These are phyloP conservation scores for Pharnaceum exiguum DNA, from an alignment of 148 eudicot species.

Conservation along the genomic window DNA sequence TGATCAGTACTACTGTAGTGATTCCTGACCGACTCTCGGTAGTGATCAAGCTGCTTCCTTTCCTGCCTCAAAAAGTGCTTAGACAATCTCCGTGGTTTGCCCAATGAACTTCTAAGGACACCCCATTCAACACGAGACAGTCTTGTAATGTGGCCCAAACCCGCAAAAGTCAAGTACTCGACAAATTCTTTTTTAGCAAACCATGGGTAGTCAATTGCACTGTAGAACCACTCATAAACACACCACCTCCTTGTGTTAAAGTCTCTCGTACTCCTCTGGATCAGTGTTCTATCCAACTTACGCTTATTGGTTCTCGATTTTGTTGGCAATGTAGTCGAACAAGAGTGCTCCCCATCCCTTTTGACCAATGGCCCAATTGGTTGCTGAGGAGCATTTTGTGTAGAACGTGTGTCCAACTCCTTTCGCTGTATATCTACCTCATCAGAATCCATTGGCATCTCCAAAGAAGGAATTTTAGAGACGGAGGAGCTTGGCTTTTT, in stretches of 20 bases:
- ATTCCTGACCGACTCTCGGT: slow-evolving; percentile 81
- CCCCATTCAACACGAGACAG: slow-evolving; percentile 50
- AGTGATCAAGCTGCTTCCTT: slow-evolving; percentile 74
- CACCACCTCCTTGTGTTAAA: slow-evolving; percentile 46
- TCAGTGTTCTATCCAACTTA: slow-evolving; percentile 46
- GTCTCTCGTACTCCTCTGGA: slow-evolving; percentile 41
- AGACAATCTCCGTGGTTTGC: slow-evolving; percentile 89
- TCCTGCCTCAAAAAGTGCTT: slow-evolving; percentile 75
- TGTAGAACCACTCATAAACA: slow-evolving; percentile 45
- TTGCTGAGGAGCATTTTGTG: slow-evolving; percentile 47
- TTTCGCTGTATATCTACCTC: slow-evolving; percentile 35
- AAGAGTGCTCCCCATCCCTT: slow-evolving; percentile 56
- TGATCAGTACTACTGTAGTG: slow-evolving; percentile 80
- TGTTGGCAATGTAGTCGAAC: slow-evolving; percentile 53
- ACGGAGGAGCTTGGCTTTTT: slow-evolving; percentile 49
- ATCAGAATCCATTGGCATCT: slow-evolving; percentile 34
- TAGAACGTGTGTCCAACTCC: slow-evolving; percentile 49
- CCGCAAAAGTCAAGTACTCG: slow-evolving; percentile 41
- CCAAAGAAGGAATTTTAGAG: slow-evolving; percentile 42
- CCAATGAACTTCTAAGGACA: slow-evolving; percentile 65
- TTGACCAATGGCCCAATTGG: slow-evolving; percentile 42
- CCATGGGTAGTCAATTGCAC: slow-evolving; percentile 52
- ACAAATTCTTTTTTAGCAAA: slow-evolving; percentile 38
- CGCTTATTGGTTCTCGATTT: slow-evolving; percentile 76
- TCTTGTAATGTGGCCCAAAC: slow-evolving; percentile 40